Conservation (phyloP, 148 eudicot species). For the Silene conica region DNA sequence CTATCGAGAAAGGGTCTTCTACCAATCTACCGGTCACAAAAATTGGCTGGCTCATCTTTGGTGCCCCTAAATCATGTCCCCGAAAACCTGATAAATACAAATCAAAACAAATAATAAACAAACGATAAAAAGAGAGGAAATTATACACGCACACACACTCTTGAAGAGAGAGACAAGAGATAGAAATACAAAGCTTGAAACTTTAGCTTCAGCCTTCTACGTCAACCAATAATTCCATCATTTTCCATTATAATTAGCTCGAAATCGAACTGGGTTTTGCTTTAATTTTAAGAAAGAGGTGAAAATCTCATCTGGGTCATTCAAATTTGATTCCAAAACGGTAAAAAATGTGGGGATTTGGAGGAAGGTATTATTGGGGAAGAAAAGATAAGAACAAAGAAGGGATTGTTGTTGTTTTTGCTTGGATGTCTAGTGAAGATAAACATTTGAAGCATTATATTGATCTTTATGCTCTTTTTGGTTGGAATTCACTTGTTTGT, state of each 20-base stretch:
- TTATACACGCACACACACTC: background rate
- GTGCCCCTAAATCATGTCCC: background rate
- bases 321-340: background rate
- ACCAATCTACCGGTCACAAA: too few relatives aligned
- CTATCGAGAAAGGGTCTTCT: too few relatives aligned
- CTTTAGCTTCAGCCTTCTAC: background rate
- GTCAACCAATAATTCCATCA: background rate
- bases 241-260: background rate
- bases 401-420: constrained; percentile 79
- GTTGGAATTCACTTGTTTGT: constrained; percentile 88
- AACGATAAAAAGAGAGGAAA: background rate
- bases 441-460: constrained; percentile 71
- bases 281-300: background rate
- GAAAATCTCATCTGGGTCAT: constrained; percentile 3
- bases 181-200: background rate
- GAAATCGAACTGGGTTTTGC: constrained; percentile 7
- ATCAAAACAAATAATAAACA: background rate
- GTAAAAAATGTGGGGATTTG: constrained; percentile 77
- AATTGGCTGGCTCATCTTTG: too few relatives aligned
- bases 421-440: constrained; percentile 93
- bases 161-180: background rate
- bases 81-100: background rate
- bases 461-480: constrained; percentile 72
- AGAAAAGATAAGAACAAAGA: constrained; percentile 40
- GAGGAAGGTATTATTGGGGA: constrained; percentile 87